phyloP scores from a whole-genome alignment of 176 grass and related monocot species.

The Triticum timopheevii region DNA sequence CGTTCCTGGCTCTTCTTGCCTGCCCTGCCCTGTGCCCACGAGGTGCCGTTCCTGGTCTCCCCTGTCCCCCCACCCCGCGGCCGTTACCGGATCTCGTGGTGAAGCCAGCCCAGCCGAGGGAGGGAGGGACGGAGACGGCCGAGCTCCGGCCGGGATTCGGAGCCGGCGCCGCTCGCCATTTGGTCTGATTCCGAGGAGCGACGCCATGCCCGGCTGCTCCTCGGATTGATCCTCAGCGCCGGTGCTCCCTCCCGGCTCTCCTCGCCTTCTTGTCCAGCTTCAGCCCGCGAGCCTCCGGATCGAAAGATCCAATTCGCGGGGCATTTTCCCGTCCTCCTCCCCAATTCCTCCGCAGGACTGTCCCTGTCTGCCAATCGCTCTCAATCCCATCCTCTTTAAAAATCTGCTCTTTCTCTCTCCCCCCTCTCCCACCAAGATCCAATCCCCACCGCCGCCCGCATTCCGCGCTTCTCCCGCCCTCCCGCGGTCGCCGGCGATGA shows the following conservation, averaged over 20 bases:
- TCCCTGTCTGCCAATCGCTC: slow-evolving; percentile 43
- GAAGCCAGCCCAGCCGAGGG: not conserved
- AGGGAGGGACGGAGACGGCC: slow-evolving; percentile 7
- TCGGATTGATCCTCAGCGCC: not conserved
- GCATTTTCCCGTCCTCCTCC: not conserved
- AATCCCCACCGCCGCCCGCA: slow-evolving; percentile 13
- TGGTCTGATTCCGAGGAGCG: slow-evolving; percentile 2
- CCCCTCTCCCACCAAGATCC: slow-evolving; percentile 27
- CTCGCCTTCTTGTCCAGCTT: not conserved
- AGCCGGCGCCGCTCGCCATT: slow-evolving; percentile 32
- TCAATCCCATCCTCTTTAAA: not conserved
- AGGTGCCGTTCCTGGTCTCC: not conserved
- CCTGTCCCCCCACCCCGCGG: not conserved
- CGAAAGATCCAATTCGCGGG: slow-evolving; percentile 43
- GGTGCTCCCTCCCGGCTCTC: not conserved
- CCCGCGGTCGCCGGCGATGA: slow-evolving; percentile 38
- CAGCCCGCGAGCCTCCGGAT: not conserved
- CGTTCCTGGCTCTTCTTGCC: slow-evolving; percentile 10
- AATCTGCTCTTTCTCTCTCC: slow-evolving; percentile 4
- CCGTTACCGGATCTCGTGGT: slow-evolving; percentile 22
- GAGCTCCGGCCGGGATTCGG: not conserved
- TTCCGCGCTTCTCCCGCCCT: not conserved
- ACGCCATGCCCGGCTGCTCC: not conserved
- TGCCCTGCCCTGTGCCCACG: not conserved
- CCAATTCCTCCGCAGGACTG: slow-evolving; percentile 31